A percentile compares a stretch with the other conserved stretches of the same genome.
Conservation (phyloP, 305 asterid genomes). For the Rubia peregrina region DNA sequence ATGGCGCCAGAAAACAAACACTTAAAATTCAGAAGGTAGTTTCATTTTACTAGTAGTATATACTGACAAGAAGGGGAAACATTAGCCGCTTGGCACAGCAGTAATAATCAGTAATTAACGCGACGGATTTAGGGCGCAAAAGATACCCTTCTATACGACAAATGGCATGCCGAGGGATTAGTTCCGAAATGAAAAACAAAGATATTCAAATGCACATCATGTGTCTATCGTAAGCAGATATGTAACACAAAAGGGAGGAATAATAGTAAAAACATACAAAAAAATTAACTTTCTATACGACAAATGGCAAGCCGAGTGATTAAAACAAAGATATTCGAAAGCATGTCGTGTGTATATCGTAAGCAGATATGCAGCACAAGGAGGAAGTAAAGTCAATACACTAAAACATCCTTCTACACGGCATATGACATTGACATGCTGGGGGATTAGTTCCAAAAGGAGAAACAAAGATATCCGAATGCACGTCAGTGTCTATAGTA, state of each 20-base stretch:
- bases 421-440: background rate
- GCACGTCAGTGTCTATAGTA: no score
- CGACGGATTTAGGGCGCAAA: background rate
- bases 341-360: no score
- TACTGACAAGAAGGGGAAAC: background rate
- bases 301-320: background rate
- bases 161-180: background rate
- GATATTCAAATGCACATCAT: background rate
- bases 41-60: background rate
- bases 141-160: background rate
- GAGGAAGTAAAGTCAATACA: no score
- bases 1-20: background rate
- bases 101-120: background rate
- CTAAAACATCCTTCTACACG: background rate
- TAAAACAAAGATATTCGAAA: background rate
- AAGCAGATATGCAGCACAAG: background rate
- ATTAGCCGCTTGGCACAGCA: background rate
- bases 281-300: background rate
- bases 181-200: background rate
- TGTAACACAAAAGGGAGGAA: background rate
- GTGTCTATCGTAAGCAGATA: background rate
- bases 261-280: background rate
- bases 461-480: background rate
- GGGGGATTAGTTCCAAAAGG: background rate
- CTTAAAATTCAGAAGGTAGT: background rate